A percentile compares a stretch with the other conserved stretches of the same genome.
These are phyloP conservation scores for Neonectria punicea DNA, from an alignment of 2,329 filamentous ascomycete genomes.

Conservation along the genomic window DNA sequence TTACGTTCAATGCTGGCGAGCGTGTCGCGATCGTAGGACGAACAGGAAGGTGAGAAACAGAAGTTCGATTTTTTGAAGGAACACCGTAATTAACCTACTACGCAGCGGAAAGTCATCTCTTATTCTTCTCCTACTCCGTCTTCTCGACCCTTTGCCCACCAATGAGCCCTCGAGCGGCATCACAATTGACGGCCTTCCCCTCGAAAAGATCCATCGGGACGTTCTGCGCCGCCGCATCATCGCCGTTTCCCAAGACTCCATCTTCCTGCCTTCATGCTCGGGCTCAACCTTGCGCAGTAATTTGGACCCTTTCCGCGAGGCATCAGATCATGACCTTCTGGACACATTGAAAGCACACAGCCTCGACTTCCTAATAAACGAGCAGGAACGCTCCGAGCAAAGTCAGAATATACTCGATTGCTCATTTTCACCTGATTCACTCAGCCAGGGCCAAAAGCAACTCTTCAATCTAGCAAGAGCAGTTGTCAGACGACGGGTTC, in stretches of 20 bases:
- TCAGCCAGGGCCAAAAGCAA: slow-evolving; percentile 69
- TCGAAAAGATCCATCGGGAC: slow-evolving; percentile 51
- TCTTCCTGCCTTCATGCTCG: slow-evolving; percentile 55
- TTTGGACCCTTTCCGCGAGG: slow-evolving; percentile 50
- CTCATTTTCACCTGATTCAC: slow-evolving; percentile 10
- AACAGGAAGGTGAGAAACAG: slow-evolving; percentile 22
- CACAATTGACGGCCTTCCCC: slow-evolving; percentile 54
- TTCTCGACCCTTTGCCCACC: slow-evolving; percentile 50
- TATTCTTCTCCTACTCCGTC: slow-evolving; percentile 50
- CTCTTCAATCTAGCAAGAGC: slow-evolving; percentile 70
- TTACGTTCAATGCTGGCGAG: slow-evolving; percentile 12
- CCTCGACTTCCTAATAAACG: slow-evolving; percentile 42
- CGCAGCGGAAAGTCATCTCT: slow-evolving; percentile 56
- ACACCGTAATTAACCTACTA: not conserved
- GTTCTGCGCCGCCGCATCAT: slow-evolving; percentile 58
- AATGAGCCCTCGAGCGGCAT: slow-evolving; percentile 35
- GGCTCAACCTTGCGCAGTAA: slow-evolving; percentile 41
- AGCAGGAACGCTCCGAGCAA: slow-evolving; percentile 40
- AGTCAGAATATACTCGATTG: slow-evolving; percentile 53
- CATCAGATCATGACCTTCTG: slow-evolving; percentile 43
- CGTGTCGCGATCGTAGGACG: slow-evolving; percentile 21
- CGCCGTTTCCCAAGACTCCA: slow-evolving; percentile 61
- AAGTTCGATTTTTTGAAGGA: too few species aligned
- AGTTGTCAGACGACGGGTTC: slow-evolving; percentile 53
- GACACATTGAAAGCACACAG: slow-evolving; percentile 45